A percentile compares a stretch with the other conserved stretches of the same genome.
phyloP scores from a whole-genome alignment of 495 filamentous ascomycete species.

The Aspergillus haitiensis region DNA sequence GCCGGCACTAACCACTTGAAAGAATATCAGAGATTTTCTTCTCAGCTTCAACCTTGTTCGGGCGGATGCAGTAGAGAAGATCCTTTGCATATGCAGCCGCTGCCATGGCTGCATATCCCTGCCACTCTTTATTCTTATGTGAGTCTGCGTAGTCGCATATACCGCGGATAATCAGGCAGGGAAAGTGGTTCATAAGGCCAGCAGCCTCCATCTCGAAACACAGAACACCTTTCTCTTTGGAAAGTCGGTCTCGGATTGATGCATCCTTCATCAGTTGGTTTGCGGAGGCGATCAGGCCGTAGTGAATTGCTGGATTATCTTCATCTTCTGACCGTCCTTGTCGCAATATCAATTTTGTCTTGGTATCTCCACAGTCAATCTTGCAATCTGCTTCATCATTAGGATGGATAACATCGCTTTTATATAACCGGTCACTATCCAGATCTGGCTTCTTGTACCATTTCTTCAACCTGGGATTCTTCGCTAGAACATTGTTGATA shows the following conservation, averaged over 20 bases:
- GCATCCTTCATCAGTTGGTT: neutral
- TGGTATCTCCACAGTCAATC: too few species aligned
- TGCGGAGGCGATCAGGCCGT: neutral
- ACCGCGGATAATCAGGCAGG: neutral
- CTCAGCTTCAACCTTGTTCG: slow-evolving; percentile 1
- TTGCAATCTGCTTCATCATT: neutral
- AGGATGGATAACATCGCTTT: neutral
- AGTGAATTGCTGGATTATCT: too few species aligned
- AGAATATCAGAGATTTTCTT: neutral
- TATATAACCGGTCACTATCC: neutral
- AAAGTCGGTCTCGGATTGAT: neutral
- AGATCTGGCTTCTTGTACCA: neutral
- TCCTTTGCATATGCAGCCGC: slow-evolving; percentile 38
- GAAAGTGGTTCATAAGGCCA: slow-evolving; percentile 2
- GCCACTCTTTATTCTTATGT: slow-evolving; percentile 3
- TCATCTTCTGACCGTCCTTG: too few species aligned
- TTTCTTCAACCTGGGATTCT: neutral
- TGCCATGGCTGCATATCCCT: slow-evolving; percentile 10
- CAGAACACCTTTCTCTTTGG: neutral
- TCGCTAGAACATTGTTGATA: neutral
- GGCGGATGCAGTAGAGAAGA: slow-evolving; percentile 18
- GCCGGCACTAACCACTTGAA: too few species aligned
- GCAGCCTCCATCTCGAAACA: neutral
- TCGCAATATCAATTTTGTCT: too few species aligned
- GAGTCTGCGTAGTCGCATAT: slow-evolving; percentile 3